Conservation (phyloP, 2,329 filamentous ascomycete species). For the Fusarium coicis region DNA sequence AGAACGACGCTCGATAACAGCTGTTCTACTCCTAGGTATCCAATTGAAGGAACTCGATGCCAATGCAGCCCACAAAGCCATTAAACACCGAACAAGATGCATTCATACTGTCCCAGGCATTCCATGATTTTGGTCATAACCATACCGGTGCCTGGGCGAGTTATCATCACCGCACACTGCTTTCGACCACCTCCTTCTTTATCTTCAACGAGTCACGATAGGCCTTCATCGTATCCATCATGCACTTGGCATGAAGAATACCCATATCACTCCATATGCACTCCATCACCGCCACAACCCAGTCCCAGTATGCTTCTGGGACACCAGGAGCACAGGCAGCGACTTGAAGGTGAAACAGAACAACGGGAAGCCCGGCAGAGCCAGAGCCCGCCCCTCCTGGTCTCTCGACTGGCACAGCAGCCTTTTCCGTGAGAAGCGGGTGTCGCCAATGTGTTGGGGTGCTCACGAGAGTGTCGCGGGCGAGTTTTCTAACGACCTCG, state of each 20-base stretch:
- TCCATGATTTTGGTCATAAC: background rate
- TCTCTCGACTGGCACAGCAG: constrained; percentile 50
- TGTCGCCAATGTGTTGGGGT: constrained; percentile 64
- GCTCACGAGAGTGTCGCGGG: constrained; percentile 58
- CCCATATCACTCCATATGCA: constrained; percentile 63
- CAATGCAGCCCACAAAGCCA: background rate
- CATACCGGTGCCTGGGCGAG: background rate
- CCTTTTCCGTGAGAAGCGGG: constrained; percentile 54
- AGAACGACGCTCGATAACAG: background rate
- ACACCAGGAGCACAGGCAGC: constrained; percentile 61
- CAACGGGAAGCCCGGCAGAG: constrained; percentile 58
- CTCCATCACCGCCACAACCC: constrained; percentile 58
- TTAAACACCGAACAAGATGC: constrained; percentile 23
- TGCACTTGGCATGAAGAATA: constrained; percentile 59
- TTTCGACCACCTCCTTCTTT: constrained; percentile 19
- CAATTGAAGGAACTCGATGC: background rate
- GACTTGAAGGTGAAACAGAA: constrained; percentile 60
- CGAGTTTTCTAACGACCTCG: constrained; percentile 51
- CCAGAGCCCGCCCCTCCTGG: constrained; percentile 56
- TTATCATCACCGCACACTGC: background rate
- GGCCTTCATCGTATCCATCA: constrained; percentile 56
- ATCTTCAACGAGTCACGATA: constrained; percentile 31
- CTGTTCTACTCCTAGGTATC: background rate
- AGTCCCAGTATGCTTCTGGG: constrained; percentile 55
- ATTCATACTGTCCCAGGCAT: background rate